Conservation (phyloP, 78 protist genomes). For the Dictyostelium purpureum region DNA sequence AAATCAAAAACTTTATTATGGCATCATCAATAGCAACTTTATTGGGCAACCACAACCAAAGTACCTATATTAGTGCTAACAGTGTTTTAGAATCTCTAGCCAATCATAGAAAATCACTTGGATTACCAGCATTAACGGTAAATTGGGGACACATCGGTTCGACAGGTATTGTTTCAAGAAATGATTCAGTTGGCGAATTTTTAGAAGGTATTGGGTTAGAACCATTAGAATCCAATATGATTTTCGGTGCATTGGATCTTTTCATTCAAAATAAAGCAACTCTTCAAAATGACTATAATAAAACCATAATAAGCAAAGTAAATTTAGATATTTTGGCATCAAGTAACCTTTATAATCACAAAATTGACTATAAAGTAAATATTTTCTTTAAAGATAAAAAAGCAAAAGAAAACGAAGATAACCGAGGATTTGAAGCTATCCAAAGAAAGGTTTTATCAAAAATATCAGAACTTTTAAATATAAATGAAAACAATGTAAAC, state of each 20-base stretch:
- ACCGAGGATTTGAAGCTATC: no score
- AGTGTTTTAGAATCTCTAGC: conserved; percentile 77
- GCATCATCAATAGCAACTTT: conserved; percentile 62
- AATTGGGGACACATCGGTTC: conserved; percentile 71
- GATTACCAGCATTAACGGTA: conserved; percentile 43
- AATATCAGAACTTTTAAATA: not conserved
- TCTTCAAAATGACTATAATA: no score
- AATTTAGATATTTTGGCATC: no score
- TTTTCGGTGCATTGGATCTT: not conserved
- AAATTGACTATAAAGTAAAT: no score
- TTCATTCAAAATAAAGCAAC: conserved; percentile 10
- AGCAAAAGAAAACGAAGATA: no score
- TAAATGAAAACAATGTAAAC: not conserved
- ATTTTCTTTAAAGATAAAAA: no score
- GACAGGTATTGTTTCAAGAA: conserved; percentile 26
- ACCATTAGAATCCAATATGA: not conserved
- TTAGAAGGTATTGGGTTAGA: not conserved
- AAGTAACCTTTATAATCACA: no score
- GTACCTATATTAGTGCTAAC: conserved; percentile 83
- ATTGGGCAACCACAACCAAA: conserved; percentile 64
- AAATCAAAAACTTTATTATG: conserved; percentile 47
- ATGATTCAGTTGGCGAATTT: not conserved
- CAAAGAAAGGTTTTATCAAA: not conserved
- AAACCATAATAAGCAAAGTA: no score
- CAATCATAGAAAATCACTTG: conserved; percentile 32